These are phyloP conservation scores for Lecanicillium sp. DNA, from an alignment of 2,329 filamentous ascomycete species.

Conservation along the genomic window DNA sequence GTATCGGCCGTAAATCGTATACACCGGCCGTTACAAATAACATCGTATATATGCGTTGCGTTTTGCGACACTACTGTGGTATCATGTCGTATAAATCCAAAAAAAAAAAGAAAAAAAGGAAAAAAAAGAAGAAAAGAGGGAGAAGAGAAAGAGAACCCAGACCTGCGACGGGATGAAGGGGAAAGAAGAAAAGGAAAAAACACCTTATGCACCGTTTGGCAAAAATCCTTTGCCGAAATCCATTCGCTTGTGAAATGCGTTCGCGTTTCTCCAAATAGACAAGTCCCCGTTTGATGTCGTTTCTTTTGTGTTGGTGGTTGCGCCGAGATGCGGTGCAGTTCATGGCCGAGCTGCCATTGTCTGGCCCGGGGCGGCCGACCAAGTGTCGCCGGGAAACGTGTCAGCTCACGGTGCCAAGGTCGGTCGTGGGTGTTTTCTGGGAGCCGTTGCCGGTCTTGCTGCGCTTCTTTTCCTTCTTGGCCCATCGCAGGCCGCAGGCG, in stretches of 20 bases:
- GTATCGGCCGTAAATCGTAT: slow-evolving; percentile 6
- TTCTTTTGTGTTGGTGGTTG: too few relatives aligned
- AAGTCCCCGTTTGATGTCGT: too few relatives aligned
- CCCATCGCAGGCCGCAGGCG: slow-evolving; percentile 75
- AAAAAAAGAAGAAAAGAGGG: too few relatives aligned
- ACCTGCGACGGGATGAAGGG: too few relatives aligned
- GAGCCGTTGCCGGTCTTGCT: slow-evolving; percentile 19
- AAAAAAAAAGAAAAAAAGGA: slow-evolving; percentile 3
- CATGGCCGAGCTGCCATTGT: too few relatives aligned
- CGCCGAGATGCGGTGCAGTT: too few relatives aligned
- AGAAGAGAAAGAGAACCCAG: too few relatives aligned
- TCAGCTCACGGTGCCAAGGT: slow-evolving; percentile 19
- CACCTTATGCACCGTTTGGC: background rate
- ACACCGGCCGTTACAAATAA: slow-evolving; percentile 5
- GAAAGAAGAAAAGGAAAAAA: background rate
- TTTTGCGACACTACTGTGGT: slow-evolving; percentile 14
- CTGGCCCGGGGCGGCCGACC: too few relatives aligned
- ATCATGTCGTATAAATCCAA: slow-evolving; percentile 19
- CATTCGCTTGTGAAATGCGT: slow-evolving; percentile 2
- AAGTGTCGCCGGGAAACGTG: background rate
- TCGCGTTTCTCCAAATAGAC: background rate
- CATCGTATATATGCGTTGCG: background rate
- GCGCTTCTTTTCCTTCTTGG: slow-evolving; percentile 75
- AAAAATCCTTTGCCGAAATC: slow-evolving; percentile 6
- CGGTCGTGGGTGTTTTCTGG: slow-evolving; percentile 18